Percentiles rank a stretch among this genome's conserved stretches.
These are phyloP conservation scores for Didymella segeticola DNA, from an alignment of 2,329 filamentous ascomycete species.

Conservation along the genomic window DNA sequence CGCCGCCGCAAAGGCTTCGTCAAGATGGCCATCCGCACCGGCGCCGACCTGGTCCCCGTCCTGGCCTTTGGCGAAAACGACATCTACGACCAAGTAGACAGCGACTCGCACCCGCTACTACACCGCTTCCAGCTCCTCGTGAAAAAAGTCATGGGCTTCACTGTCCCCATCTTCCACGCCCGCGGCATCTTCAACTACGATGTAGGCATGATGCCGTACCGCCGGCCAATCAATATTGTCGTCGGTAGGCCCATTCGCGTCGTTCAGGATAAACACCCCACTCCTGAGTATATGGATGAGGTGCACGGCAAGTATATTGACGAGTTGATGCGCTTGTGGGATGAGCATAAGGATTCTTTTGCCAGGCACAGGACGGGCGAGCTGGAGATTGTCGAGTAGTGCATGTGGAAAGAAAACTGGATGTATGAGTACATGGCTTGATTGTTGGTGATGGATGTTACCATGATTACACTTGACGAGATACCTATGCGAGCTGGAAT, in stretches of 20 bases:
- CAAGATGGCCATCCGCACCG: conserved; percentile 88
- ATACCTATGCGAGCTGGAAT: too few relatives aligned
- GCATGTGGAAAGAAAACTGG: background rate
- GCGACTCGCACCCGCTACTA: conserved; percentile 77
- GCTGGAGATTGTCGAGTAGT: conserved; percentile 68
- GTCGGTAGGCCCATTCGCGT: conserved; percentile 83
- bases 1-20: conserved; percentile 89
- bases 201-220: conserved; percentile 93
- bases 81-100: conserved; percentile 87
- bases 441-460: too few relatives aligned
- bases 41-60: conserved; percentile 93
- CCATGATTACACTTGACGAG: too few relatives aligned
- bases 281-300: conserved; percentile 77
- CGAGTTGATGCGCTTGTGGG: conserved; percentile 76
- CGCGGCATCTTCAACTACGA: conserved; percentile 97
- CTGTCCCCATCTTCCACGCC: conserved; percentile 87
- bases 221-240: conserved; percentile 85
- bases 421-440: background rate
- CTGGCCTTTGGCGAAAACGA: conserved; percentile 96
- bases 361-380: conserved; percentile 68
- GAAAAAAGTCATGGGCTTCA: conserved; percentile 89
- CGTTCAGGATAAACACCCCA: conserved; percentile 67
- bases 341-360: conserved; percentile 80
- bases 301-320: conserved; percentile 80
- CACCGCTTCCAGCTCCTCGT: conserved; percentile 82